These are phyloP conservation scores for Apiospora phragmitis DNA, from an alignment of 2,329 filamentous ascomycete genomes.

Conservation along the genomic window DNA sequence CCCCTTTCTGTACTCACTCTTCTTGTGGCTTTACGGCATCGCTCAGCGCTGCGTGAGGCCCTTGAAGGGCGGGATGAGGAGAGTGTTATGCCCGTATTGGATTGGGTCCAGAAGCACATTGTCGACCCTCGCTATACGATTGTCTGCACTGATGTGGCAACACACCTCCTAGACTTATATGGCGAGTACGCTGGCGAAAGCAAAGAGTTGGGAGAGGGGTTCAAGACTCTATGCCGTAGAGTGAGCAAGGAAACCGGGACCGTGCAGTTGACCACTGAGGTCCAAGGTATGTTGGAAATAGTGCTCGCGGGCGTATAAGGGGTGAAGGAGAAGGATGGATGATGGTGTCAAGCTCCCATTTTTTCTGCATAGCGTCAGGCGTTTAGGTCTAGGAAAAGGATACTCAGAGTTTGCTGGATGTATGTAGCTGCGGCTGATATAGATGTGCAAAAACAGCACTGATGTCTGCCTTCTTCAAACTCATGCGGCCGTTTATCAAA, in stretches of 20 bases:
- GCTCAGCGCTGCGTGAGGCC: slow-evolving; percentile 79
- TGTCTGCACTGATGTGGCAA: slow-evolving; percentile 79
- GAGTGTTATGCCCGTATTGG: slow-evolving; percentile 77
- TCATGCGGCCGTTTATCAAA: slow-evolving; percentile 1
- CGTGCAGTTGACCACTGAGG: slow-evolving; percentile 79
- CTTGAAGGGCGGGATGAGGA: slow-evolving; percentile 80
- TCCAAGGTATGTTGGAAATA: slow-evolving; percentile 83
- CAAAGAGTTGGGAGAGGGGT: slow-evolving; percentile 68
- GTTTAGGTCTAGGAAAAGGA: slow-evolving; percentile 12
- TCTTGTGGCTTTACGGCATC: slow-evolving; percentile 81
- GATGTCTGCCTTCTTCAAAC: slow-evolving; percentile 1
- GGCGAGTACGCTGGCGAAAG: slow-evolving; percentile 75
- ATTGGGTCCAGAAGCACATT: slow-evolving; percentile 81
- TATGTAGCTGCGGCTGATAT: not conserved
- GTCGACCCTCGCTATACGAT: slow-evolving; percentile 78
- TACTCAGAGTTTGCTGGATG: not conserved
- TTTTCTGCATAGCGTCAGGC: slow-evolving; percentile 14
- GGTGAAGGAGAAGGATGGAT: slow-evolving; percentile 19
- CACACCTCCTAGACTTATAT: slow-evolving; percentile 85
- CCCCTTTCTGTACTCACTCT: slow-evolving; percentile 71
- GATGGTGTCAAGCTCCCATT: not conserved
- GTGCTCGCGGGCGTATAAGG: slow-evolving; percentile 48
- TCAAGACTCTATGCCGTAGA: slow-evolving; percentile 67
- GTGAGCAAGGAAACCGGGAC: slow-evolving; percentile 80
- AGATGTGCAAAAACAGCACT: slow-evolving; percentile 2